These are phyloP conservation scores for Globisporangium apiculatum DNA, from an alignment of 352 stramenopile genomes.

Conservation along the genomic window DNA sequence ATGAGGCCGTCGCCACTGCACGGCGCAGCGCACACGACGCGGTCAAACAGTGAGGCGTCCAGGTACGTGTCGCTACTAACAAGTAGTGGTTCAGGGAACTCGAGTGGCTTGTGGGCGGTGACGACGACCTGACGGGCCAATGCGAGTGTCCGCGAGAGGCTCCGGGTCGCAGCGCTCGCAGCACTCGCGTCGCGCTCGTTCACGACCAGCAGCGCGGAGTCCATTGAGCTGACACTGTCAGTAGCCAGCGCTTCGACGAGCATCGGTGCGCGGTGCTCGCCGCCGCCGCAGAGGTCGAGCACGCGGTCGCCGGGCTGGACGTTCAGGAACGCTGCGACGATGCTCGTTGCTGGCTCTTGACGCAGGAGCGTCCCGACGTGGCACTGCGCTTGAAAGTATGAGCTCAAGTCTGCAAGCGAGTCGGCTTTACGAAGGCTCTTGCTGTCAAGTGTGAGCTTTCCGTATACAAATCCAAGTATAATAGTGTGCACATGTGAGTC, in stretches of 20 bases:
- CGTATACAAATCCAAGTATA: background rate
- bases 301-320: constrained; percentile 75
- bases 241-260: constrained; percentile 26
- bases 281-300: constrained; percentile 61
- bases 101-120: constrained; percentile 63
- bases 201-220: constrained; percentile 36
- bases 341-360: constrained; percentile 95
- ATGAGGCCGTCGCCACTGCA: constrained; percentile 79
- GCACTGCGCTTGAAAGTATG: constrained; percentile 89
- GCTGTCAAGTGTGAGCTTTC: constrained; percentile 46
- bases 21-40: constrained; percentile 63
- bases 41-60: constrained; percentile 48
- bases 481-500: background rate
- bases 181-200: constrained; percentile 63
- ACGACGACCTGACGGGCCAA: constrained; percentile 44
- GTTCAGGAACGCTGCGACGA: constrained; percentile 93
- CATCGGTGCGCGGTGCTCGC: constrained; percentile 58
- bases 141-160: constrained; percentile 47
- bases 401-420: constrained; percentile 83
- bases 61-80: constrained; percentile 4
- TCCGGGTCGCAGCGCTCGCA: constrained; percentile 41
- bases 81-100: constrained; percentile 42
- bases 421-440: constrained; percentile 86
- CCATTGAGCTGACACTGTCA: background rate
- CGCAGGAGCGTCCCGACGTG: constrained; percentile 85